A percentile compares a stretch with the other conserved stretches of the same genome.
Conservation (phyloP, 768 basidiomycete species). For the Sutorius australiensis region DNA sequence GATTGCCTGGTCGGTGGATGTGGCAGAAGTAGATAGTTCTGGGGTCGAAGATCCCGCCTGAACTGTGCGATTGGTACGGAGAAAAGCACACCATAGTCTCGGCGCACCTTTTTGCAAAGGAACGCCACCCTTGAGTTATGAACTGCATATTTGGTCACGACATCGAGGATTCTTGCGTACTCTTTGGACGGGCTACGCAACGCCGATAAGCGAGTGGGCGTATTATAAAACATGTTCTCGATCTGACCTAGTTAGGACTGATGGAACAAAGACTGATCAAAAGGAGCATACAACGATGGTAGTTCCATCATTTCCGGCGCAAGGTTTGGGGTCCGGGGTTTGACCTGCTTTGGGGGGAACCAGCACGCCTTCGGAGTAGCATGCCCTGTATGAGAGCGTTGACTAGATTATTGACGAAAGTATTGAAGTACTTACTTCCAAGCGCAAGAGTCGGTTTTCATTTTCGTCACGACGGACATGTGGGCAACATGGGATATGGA, state of each 20-base stretch:
- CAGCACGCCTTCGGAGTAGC: constrained; percentile 75
- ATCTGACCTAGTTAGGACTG: constrained; percentile 50
- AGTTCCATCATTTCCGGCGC: constrained; percentile 94
- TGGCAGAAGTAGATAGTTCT: constrained; percentile 76
- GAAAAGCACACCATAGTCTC: neutral
- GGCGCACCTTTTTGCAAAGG: constrained; percentile 80
- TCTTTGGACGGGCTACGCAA: constrained; percentile 86
- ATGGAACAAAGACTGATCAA: neutral
- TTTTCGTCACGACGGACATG: constrained; percentile 88
- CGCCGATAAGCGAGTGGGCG: constrained; percentile 80
- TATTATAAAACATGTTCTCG: constrained; percentile 94
- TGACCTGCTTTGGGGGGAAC: constrained; percentile 68
- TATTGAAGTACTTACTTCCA: constrained; percentile 71
- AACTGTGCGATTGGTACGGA: constrained; percentile 2
- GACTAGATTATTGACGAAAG: neutral
- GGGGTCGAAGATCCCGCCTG: constrained; percentile 72
- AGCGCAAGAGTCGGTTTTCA: constrained; percentile 72
- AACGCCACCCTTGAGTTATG: constrained; percentile 90
- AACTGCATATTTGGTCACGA: constrained; percentile 88
- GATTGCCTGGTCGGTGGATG: constrained; percentile 66
- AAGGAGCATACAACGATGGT: constrained; percentile 62
- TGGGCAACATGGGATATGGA: constrained; percentile 94
- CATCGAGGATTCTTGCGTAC: constrained; percentile 85
- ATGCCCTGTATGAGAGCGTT: constrained; percentile 50
- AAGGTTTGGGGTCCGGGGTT: constrained; percentile 75